These are phyloP conservation scores for Nigrospora sphaerica DNA, from an alignment of 2,329 filamentous ascomycete genomes.

Conservation along the genomic window DNA sequence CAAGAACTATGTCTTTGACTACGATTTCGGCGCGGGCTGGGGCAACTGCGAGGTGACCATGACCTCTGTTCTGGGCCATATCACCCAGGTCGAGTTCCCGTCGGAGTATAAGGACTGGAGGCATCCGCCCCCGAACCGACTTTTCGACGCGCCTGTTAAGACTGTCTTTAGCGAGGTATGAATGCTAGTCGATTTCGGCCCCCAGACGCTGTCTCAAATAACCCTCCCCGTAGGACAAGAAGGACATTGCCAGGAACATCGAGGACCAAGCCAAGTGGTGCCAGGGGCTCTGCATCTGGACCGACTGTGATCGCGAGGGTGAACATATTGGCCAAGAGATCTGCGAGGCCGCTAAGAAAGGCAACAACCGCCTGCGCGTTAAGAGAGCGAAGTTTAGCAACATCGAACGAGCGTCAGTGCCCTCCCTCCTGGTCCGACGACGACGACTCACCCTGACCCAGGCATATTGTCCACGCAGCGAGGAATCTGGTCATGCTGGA, in stretches of 20 bases:
- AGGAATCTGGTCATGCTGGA: slow-evolving; percentile 71
- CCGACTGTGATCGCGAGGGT: slow-evolving; percentile 95
- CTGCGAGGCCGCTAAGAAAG: slow-evolving; percentile 67
- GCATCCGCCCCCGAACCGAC: slow-evolving; percentile 66
- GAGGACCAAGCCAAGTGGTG: slow-evolving; percentile 65
- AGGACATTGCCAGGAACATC: slow-evolving; percentile 78
- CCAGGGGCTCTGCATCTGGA: slow-evolving; percentile 90
- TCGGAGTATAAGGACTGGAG: slow-evolving; percentile 70
- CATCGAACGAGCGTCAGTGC: slow-evolving; percentile 73
- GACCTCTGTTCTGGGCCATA: slow-evolving; percentile 87
- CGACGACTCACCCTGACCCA: slow-evolving; percentile 24
- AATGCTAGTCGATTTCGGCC: not conserved
- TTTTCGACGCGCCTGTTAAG: slow-evolving; percentile 76
- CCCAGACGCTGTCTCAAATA: slow-evolving; percentile 1
- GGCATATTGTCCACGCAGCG: slow-evolving; percentile 81
- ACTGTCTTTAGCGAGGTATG: slow-evolving; percentile 60
- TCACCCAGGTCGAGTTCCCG: slow-evolving; percentile 74
- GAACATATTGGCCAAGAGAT: slow-evolving; percentile 95
- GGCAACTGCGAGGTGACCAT: slow-evolving; percentile 81
- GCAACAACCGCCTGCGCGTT: slow-evolving; percentile 67
- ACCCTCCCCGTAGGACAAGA: slow-evolving; percentile 56
- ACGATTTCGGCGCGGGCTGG: slow-evolving; percentile 76
- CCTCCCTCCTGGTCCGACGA: not conserved
- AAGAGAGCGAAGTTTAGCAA: slow-evolving; percentile 92
- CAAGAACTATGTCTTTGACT: slow-evolving; percentile 92